Evolutionary conservation across 2,329 filamentous ascomycete genomes (phyloP).

Genomic region (Ophiognomonia clavigignenti-juglandacearum): DNA sequence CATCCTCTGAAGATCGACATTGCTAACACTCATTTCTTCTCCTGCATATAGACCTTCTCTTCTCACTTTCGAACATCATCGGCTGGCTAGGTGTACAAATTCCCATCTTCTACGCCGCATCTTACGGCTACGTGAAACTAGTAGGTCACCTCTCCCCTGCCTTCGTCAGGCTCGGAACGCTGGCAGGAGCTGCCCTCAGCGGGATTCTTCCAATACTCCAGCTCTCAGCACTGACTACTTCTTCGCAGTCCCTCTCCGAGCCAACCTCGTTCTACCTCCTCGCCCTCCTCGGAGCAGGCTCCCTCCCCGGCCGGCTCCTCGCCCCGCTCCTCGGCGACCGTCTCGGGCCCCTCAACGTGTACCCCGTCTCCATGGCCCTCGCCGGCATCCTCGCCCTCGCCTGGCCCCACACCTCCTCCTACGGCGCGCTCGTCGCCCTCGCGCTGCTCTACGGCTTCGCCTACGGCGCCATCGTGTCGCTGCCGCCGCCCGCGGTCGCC

Average conservation of each 20-base stretch:
- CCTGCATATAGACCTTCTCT: not conserved
- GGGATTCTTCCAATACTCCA: no score
- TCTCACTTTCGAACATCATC: not conserved
- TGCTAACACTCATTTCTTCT: no score
- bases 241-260: not conserved
- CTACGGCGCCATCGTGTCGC: conserved; percentile 35
- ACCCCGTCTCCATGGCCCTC: conserved; percentile 24
- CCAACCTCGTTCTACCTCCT: conserved; percentile 37
- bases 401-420: conserved; percentile 29
- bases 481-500: conserved; percentile 35
- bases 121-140: conserved; percentile 2
- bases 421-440: conserved; percentile 28
- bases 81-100: conserved; percentile 20
- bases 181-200: no score
- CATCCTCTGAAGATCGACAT: no score
- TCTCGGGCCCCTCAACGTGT: conserved; percentile 32
- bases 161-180: no score
- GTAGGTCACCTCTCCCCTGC: no score
- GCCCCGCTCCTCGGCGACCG: conserved; percentile 33
- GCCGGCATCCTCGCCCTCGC: conserved; percentile 30
- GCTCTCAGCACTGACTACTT: no score
- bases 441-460: conserved; percentile 36
- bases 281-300: conserved; percentile 35
- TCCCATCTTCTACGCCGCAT: conserved; percentile 28
- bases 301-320: conserved; percentile 33